Evolutionary conservation across 2,329 filamentous ascomycete genomes (phyloP), one percentile per base, ranked within the genome.

Genomic region (Diaporthe sp.): DNA sequence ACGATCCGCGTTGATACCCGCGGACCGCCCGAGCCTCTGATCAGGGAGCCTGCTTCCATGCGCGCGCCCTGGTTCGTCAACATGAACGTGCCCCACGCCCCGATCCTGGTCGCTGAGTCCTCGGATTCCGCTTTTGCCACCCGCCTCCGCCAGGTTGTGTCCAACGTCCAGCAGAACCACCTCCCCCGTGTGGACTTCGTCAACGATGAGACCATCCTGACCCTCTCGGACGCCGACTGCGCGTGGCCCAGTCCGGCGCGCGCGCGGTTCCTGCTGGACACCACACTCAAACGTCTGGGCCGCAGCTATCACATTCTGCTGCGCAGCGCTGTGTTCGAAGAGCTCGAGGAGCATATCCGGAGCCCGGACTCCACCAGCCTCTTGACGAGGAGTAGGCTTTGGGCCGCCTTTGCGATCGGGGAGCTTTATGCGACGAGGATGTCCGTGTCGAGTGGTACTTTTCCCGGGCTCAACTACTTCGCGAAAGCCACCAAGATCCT

Each of bases 391-490:
- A 62, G 59, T 19, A 62, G 59, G 39, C 59, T 62, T 17, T 62
- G 59, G 59, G 59, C 59, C 13, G 39, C 39, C 59, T 62, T 62
- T 46, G 59, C 39, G 3, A 62, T 62, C 2, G 59, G 59, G 3
- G 59, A 62, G 25, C 59, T 62, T 62, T 62, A 62, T 31, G 59
- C 59, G 8, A 62, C 59, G 25, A 46, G 59, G 3, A 62, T 62
- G 39, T 62, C 59, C 13, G 59, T 62, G 25, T 42, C 59, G 7
- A 46, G 59, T 8, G 59, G 42, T 7, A 46, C 59, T 22, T 62
- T 62, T 46, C 59, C 59, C 15, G 39, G 59, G 25, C 59, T 62
- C 39, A 31, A 46, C 39, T 62, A 62, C 17, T 62, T 46, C 9
- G 59, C 59, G 2, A 62, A 62, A 46, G 13, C 59, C 39, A 62